A percentile compares a stretch with the other conserved stretches of the same genome.
Conservation (phyloP, 345 rosid genomes). For the Eutrema japonicum region DNA sequence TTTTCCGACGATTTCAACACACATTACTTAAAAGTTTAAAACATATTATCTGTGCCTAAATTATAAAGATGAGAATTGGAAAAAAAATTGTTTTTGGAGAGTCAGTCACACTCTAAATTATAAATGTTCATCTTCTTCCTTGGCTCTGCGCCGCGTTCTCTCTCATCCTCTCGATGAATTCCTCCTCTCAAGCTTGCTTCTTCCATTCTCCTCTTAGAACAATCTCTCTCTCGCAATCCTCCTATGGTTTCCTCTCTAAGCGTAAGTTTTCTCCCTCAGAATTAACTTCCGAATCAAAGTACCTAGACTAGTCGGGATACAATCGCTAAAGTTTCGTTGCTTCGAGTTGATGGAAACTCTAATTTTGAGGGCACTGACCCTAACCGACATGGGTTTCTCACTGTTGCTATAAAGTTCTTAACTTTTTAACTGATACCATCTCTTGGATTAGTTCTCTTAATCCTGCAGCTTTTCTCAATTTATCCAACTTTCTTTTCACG, state of each 20-base stretch:
- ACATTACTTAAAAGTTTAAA: too few species aligned
- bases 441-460: constrained; percentile 6
- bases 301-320: not conserved
- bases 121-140: constrained; percentile 32
- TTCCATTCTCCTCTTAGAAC: constrained; percentile 28
- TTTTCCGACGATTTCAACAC: too few species aligned
- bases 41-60: not conserved
- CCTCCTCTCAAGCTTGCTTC: constrained; percentile 39
- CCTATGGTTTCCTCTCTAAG: constrained; percentile 18
- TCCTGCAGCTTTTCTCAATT: constrained; percentile 21
- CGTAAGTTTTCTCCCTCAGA: constrained; percentile 31
- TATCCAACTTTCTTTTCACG: not conserved
- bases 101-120: not conserved
- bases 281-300: not conserved
- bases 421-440: constrained; percentile 1
- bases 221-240: constrained; percentile 22
- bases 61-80: not conserved
- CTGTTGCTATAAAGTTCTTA: constrained; percentile 23
- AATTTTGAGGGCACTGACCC: constrained; percentile 4
- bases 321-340: constrained; percentile 7
- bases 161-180: constrained; percentile 39
- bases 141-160: constrained; percentile 36
- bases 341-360: constrained; percentile 15
- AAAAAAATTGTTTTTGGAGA: not conserved
- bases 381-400: constrained; percentile 2